phyloP scores from a whole-genome alignment of 495 filamentous ascomycete genomes.

The Annulohypoxylon stygium region DNA sequence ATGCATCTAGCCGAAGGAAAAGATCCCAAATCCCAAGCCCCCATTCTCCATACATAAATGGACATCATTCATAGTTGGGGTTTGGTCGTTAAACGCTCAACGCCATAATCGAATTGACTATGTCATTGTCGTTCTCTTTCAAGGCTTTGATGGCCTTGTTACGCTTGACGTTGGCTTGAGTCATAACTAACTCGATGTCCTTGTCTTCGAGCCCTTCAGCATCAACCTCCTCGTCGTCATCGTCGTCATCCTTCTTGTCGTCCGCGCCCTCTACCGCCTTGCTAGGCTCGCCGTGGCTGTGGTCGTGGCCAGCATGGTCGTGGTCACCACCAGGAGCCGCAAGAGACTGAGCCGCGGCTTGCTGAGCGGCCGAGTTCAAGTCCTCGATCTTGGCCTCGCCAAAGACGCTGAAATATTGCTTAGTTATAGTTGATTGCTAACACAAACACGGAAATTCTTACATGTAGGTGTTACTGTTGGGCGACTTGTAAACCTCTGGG shows the following conservation, averaged over 20 bases:
- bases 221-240: slow-evolving; percentile 96
- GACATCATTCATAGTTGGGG: not conserved
- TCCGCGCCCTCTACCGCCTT: slow-evolving; percentile 78
- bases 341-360: slow-evolving; percentile 80
- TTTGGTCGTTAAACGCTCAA: slow-evolving; percentile 82
- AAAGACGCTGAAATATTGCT: slow-evolving; percentile 79
- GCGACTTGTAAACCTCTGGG: slow-evolving; percentile 98
- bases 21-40: slow-evolving; percentile 6
- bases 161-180: slow-evolving; percentile 92
- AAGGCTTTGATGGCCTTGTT: slow-evolving; percentile 99
- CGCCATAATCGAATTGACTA: slow-evolving; percentile 99
- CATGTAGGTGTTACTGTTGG: slow-evolving; percentile 99
- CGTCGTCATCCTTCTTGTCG: slow-evolving; percentile 83
- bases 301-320: slow-evolving; percentile 73
- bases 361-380: slow-evolving; percentile 96
- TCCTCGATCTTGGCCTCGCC: slow-evolving; percentile 99
- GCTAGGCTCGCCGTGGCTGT: slow-evolving; percentile 74
- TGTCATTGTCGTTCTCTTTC: slow-evolving; percentile 99
- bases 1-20: slow-evolving; percentile 30
- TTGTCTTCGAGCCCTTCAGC: slow-evolving; percentile 94
- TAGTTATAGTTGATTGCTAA: slow-evolving; percentile 9
- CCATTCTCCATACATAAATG: slow-evolving; percentile 15
- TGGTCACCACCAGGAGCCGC: slow-evolving; percentile 55
- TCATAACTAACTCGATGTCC: slow-evolving; percentile 99
- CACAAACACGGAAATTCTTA: slow-evolving; percentile 62